These are phyloP conservation scores for Penicillium fimorum DNA, from an alignment of 495 filamentous ascomycete species.

Conservation along the genomic window DNA sequence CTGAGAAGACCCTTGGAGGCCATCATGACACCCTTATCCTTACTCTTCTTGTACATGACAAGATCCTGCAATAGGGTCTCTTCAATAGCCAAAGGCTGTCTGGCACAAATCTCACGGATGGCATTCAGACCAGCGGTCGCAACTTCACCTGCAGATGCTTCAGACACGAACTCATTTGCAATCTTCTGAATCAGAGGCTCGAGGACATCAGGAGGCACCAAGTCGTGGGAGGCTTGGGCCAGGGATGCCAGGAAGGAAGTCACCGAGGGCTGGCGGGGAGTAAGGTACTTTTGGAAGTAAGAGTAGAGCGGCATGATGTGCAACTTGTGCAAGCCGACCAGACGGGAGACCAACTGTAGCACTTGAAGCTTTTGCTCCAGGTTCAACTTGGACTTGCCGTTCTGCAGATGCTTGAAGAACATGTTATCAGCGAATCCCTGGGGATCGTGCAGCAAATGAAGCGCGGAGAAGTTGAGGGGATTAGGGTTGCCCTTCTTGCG, in stretches of 20 bases:
- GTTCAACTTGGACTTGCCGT: constrained; percentile 76
- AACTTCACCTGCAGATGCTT: constrained; percentile 87
- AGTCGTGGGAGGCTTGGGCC: constrained; percentile 84
- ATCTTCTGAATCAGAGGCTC: constrained; percentile 94
- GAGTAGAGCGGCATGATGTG: constrained; percentile 82
- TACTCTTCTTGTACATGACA: constrained; percentile 92
- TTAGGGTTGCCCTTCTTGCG: constrained; percentile 84
- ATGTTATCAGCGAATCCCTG: constrained; percentile 91
- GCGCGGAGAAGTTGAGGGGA: constrained; percentile 93
- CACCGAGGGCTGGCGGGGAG: constrained; percentile 85
- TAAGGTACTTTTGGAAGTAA: constrained; percentile 81
- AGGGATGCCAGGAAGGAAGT: constrained; percentile 92
- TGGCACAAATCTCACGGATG: constrained; percentile 87
- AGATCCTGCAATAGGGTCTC: constrained; percentile 94
- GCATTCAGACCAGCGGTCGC: constrained; percentile 91
- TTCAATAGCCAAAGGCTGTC: constrained; percentile 93
- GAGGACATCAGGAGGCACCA: constrained; percentile 90
- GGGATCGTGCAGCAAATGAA: constrained; percentile 93
- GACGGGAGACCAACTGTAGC: constrained; percentile 81
- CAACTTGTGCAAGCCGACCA: constrained; percentile 91
- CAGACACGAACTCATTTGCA: constrained; percentile 96
- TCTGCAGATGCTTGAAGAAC: constrained; percentile 89
- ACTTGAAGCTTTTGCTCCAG: constrained; percentile 90
- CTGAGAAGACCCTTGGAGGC: constrained; percentile 86
- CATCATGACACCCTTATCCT: constrained; percentile 98